Evolutionary conservation across 306 rosid species (phyloP), one percentile per base, ranked within the genome.

Genomic region (Inga leiocalycina): DNA sequence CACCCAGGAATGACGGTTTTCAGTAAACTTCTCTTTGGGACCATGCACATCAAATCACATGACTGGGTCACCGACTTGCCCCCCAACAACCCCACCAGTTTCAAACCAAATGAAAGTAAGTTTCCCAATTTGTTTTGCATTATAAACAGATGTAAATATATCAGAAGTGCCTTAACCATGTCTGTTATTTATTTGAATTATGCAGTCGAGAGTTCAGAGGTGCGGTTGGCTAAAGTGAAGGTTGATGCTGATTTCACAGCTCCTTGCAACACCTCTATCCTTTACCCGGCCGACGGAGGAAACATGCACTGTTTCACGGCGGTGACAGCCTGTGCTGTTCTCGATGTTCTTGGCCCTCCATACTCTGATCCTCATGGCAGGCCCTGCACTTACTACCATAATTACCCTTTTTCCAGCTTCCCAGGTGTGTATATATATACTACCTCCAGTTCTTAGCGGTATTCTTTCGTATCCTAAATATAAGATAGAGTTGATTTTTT

Each of bases 1-100:
- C 99, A 96, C 79, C 99, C 99, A 2, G 98, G 92, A 67, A 96
- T 96, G 99, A 96, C 99, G 30, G 99, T 96, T 82, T 94, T 96
- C 68, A 92, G 98, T 76, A 96, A 96, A 80, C 90, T 96, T 67
- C 93, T 96, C 30, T 94, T 96, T 61, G 99, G 99, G 81, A 91
- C 94, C 6, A 92, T 96, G 98, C 97, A 96, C 86, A 92, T 96
- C 85, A 94, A 96, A 81, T 90, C 99, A 5, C 94, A 94, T 81
- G 99, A 96, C 44, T 96, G 99, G 99, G 97, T 80, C 8, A 89
- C 37, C 74, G 93, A 87, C 76, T 88, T 80, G n/a, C 87, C 91
- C 32, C 76, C 75, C 13, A 79, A 82, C 68, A 66, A 88, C 45
- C 77, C 89, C 17, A 49, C 87, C 39, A 76, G 24, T 78, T 52